Conservation (phyloP, 1,139 yeast genomes). For the Kodamaea derodonti region DNA sequence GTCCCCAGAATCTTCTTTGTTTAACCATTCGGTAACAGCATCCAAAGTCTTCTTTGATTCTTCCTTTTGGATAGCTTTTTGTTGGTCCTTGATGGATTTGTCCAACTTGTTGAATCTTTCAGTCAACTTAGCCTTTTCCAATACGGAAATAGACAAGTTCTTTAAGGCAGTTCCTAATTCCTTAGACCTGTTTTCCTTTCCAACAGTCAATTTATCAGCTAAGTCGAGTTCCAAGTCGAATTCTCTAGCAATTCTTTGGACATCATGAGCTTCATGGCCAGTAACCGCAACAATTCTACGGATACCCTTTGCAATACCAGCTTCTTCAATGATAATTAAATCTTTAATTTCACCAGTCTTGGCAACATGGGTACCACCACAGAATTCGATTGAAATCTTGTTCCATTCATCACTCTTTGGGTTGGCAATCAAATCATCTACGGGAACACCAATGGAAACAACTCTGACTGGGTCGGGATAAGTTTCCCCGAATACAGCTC, state of each 20-base stretch:
- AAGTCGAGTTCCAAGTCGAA: slow-evolving; percentile 58
- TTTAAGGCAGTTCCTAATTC: slow-evolving; percentile 81
- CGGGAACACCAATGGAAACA: slow-evolving; percentile 89
- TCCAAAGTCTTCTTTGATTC: slow-evolving; percentile 81
- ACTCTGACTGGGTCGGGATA: slow-evolving; percentile 99
- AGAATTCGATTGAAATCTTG: slow-evolving; percentile 81
- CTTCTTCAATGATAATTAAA: slow-evolving; percentile 84
- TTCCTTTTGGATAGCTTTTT: slow-evolving; percentile 82
- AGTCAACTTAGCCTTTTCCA: slow-evolving; percentile 73
- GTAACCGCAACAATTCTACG: slow-evolving; percentile 97
- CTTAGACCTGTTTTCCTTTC: slow-evolving; percentile 76
- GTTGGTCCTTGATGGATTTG: slow-evolving; percentile 82
- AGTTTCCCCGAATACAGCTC: slow-evolving; percentile 98
- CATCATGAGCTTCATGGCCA: slow-evolving; percentile 85
- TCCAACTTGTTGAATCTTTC: slow-evolving; percentile 75
- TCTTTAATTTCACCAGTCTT: slow-evolving; percentile 93
- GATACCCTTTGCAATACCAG: slow-evolving; percentile 97
- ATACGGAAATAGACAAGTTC: slow-evolving; percentile 75
- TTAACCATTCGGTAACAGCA: slow-evolving; percentile 69
- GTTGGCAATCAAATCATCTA: slow-evolving; percentile 69
- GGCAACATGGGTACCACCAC: slow-evolving; percentile 98
- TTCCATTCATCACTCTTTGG: slow-evolving; percentile 76
- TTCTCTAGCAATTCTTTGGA: slow-evolving; percentile 76
- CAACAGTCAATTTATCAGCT: slow-evolving; percentile 53
- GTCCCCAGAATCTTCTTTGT: slow-evolving; percentile 33